A percentile compares a stretch with the other conserved stretches of the same genome.
Conservation (phyloP, 2,329 filamentous ascomycete genomes). For the Ophiocordyceps unilateralis region DNA sequence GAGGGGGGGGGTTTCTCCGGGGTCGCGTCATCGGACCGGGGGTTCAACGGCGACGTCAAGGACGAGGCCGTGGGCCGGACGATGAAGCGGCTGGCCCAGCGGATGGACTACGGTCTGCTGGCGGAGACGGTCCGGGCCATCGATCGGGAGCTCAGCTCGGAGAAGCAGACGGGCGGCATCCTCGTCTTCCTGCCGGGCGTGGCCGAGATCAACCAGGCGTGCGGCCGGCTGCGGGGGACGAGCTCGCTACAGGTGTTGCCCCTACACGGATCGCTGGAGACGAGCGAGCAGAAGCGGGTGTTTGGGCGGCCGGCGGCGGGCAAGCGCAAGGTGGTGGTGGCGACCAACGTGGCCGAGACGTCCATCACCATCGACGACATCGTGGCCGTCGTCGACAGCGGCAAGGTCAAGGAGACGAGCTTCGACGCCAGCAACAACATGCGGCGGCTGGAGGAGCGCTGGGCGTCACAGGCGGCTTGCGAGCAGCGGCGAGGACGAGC, state of each 20-base stretch:
- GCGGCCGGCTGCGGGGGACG: conserved; percentile 49
- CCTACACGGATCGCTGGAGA: conserved; percentile 80
- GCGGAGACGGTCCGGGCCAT: conserved; percentile 66
- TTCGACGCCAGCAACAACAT: conserved; percentile 88
- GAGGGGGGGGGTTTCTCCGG: too few relatives aligned
- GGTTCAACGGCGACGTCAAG: conserved; percentile 14
- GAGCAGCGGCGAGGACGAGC: conserved; percentile 89
- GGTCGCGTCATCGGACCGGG: background rate
- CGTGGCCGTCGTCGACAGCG: conserved; percentile 87
- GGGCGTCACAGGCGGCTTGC: conserved; percentile 85
- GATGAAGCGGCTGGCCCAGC: conserved; percentile 58
- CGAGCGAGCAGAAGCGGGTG: conserved; percentile 72
- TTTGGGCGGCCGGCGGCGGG: conserved; percentile 61
- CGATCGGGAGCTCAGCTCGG: conserved; percentile 51
- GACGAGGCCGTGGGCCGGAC: conserved; percentile 28
- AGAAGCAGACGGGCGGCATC: conserved; percentile 60
- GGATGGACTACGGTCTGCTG: conserved; percentile 85
- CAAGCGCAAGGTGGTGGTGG: conserved; percentile 80
- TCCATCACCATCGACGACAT: conserved; percentile 98
- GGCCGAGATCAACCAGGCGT: conserved; percentile 73
- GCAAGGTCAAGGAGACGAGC: conserved; percentile 89
- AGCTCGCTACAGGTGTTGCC: conserved; percentile 58
- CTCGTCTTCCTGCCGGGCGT: conserved; percentile 91
- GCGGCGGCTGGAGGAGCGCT: conserved; percentile 84
- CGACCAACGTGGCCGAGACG: conserved; percentile 94